Conservation (phyloP, 2,329 filamentous ascomycete genomes). For the Rhytidhysteron rufulum region DNA sequence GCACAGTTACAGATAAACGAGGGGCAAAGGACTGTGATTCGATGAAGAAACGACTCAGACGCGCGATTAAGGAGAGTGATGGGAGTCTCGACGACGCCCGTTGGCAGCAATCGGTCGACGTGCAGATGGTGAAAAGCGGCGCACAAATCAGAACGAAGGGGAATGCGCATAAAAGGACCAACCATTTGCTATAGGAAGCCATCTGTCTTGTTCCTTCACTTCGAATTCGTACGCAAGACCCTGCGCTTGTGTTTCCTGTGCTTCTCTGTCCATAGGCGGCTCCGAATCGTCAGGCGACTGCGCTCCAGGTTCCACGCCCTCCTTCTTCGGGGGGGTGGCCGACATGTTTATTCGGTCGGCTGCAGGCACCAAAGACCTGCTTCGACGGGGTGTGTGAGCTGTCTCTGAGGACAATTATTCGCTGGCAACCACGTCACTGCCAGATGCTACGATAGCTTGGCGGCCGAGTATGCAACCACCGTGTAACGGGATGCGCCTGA, state of each 20-base stretch:
- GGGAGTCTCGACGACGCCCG: conserved; percentile 46
- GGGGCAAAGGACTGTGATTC: conserved; percentile 39
- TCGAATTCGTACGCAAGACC: conserved; percentile 88
- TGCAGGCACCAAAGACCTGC: conserved; percentile 37
- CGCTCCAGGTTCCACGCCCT: conserved; percentile 84
- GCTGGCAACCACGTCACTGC: conserved; percentile 39
- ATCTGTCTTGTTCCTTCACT: conserved; percentile 99
- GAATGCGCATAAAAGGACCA: conserved; percentile 52
- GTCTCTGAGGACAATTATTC: conserved; percentile 31
- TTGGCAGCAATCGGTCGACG: conserved; percentile 39
- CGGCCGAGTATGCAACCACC: conserved; percentile 32
- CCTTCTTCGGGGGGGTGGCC: conserved; percentile 83
- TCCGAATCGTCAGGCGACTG: conserved; percentile 89
- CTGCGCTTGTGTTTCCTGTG: conserved; percentile 71
- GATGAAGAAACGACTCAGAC: conserved; percentile 43
- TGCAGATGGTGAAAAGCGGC: conserved; percentile 27
- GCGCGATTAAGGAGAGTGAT: conserved; percentile 46
- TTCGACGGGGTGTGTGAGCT: conserved; percentile 46
- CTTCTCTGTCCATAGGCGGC: conserved; percentile 83
- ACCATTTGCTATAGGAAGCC: conserved; percentile 99
- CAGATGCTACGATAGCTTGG: conserved; percentile 24
- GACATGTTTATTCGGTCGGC: conserved; percentile 83
- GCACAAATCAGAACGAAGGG: conserved; percentile 36
- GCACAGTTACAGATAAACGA: conserved; percentile 19
- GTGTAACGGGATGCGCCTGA: conserved; percentile 28